phyloP scores from a whole-genome alignment of 208 protist genomes.

The Leishmania major region DNA sequence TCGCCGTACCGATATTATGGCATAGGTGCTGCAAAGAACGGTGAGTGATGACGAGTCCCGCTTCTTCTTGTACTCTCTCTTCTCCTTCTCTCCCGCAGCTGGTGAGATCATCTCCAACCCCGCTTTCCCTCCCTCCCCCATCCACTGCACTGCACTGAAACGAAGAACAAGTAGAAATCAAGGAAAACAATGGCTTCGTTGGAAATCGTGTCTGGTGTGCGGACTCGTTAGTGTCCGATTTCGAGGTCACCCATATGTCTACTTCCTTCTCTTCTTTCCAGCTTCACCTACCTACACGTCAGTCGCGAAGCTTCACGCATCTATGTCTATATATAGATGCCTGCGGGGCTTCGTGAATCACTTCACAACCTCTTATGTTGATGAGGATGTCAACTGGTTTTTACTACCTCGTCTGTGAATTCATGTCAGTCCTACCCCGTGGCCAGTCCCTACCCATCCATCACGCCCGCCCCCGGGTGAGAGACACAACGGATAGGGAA shows the following conservation, averaged over 20 bases:
- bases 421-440: background rate
- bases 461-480: background rate
- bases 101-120: background rate
- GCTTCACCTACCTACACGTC: background rate
- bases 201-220: background rate
- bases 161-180: background rate
- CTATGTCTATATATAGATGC: background rate
- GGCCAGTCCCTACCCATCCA: background rate
- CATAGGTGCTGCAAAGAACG: background rate
- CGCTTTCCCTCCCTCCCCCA: no score
- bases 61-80: background rate
- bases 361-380: background rate
- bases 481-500: background rate
- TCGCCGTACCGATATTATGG: background rate
- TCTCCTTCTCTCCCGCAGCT: conserved; percentile 1
- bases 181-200: background rate
- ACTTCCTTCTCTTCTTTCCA: background rate
- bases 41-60: background rate
- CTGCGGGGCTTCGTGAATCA: background rate
- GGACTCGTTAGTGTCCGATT: background rate
- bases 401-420: background rate
- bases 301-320: background rate
- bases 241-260: background rate
- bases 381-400: background rate
- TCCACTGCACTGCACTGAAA: no score